Base-by-base conservation (phyloP, 1,284 basidiomycete species). In the Leccinum variabile region DNA sequence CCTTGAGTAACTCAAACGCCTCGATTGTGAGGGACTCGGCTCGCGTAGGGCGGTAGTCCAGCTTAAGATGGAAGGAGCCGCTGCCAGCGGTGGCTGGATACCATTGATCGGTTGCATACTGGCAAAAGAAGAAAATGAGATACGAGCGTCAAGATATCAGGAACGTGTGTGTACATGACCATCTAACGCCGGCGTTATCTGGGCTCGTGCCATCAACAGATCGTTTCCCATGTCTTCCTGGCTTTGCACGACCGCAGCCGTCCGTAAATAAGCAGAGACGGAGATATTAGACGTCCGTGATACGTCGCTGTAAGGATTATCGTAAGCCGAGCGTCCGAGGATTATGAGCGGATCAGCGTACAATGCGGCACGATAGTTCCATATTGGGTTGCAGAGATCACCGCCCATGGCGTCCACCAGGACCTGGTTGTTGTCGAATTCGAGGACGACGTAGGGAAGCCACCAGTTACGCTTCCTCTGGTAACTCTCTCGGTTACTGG, bases 361-460 rank as follows among this genome's bases (percentile, higher is more conserved):
- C 93, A 98, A 99, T 67, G 95, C 89, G n/a, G 97, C 94, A 59
- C 90, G 88, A 75, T 96, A 98, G 81, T 97, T 96, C 96, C 96
- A 99, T 56, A 94, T 86, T 1, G 97, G 97, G 70, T 80, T 86
- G 13, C 83, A 73, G 49, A 91, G 82, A 75, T 98, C 94, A 39
- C 97, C 97, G 5, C 93, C 95, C 67, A 98, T 84, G 7, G 96
- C 95, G 80, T 98, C 96, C 66, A 98, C 91, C 68, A 99, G 81
- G 67, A 99, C 90, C 78, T 99, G 96, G 79, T 99, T 99, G 87
- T 98, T 98, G 83, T 99, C 97, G 80, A 98, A 99, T 78, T 98
- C 96, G 67, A 98, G 87, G 46, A 97, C 95, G 75, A 97, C 90
- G 72, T 98, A 99, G 25, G 97, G 97, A 37, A 99, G 83, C 94